A percentile compares a stretch with the other conserved stretches of the same genome.
phyloP scores from a whole-genome alignment of 2,329 filamentous ascomycete genomes.

The Cadophora malorum region DNA sequence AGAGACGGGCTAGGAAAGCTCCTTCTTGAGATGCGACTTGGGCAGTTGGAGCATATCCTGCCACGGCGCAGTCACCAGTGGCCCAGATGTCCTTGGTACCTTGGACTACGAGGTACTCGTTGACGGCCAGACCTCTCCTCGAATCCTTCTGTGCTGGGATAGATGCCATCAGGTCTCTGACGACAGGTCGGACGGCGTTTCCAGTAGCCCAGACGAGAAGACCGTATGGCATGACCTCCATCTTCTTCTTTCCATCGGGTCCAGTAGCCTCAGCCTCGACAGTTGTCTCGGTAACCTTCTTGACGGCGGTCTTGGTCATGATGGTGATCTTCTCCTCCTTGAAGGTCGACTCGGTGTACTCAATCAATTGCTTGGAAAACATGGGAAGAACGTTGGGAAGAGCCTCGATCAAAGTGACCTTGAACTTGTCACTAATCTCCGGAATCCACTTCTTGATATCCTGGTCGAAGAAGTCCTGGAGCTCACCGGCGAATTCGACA shows the following conservation, averaged over 20 bases:
- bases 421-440: slow-evolving; percentile 92
- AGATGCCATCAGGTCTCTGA: slow-evolving; percentile 89
- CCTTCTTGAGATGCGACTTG: slow-evolving; percentile 97
- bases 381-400: slow-evolving; percentile 95
- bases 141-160: slow-evolving; percentile 96
- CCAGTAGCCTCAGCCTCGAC: slow-evolving; percentile 88
- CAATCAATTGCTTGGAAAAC: slow-evolving; percentile 99
- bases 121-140: slow-evolving; percentile 91
- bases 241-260: slow-evolving; percentile 83
- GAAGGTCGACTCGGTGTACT: slow-evolving; percentile 99
- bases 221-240: slow-evolving; percentile 87
- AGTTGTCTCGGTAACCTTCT: slow-evolving; percentile 90
- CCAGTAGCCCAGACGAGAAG: slow-evolving; percentile 98
- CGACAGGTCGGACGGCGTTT: slow-evolving; percentile 87
- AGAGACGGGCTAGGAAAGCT: slow-evolving; percentile 89
- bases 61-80: slow-evolving; percentile 94
- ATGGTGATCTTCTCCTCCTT: slow-evolving; percentile 98
- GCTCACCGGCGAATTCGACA: slow-evolving; percentile 97
- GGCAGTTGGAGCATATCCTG: slow-evolving; percentile 96
- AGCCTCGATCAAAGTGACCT: slow-evolving; percentile 96
- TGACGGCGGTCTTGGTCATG: slow-evolving; percentile 98
- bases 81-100: slow-evolving; percentile 98
- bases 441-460: slow-evolving; percentile 98
- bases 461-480: slow-evolving; percentile 98
- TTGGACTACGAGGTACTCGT: slow-evolving; percentile 98